Evolutionary conservation across 805 yeast genomes (phyloP), one percentile per base, ranked within the genome.

Genomic region (Cyberlindnera mississippiensis): DNA sequence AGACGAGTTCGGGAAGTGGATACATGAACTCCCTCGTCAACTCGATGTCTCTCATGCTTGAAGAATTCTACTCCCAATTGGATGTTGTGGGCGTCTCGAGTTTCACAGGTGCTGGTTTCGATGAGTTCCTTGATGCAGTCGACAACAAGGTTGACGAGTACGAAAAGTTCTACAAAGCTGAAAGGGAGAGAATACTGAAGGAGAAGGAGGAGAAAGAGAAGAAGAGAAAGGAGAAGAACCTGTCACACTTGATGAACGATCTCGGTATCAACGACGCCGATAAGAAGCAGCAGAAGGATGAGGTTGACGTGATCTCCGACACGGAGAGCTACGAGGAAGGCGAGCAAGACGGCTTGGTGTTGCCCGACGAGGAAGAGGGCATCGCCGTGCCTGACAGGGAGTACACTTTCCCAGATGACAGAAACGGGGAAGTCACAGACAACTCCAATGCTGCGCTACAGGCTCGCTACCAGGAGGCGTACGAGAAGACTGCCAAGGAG

Each of bases 81-180:
- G 98, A 93, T 60, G 86, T 90, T 47, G 96, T 85, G 33, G 82
- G 87, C n/a, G 96, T 89, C 12, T 87, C 96, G 33, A 80, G 97
- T 34, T 85, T 79, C 57, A 90, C 98, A 0, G 99, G 99, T 14
- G 83, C 73, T 3, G 99, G 99, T 0, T 86, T 93, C 59, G 96
- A 89, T 58, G 96, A 89, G 17, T 91, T 93, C 57, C 61, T 91
- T 56, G 70, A 67, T n/a, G 85, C 87, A 1, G 93, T 93, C 5
- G 95, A 87, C 55, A 73, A 76, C 45, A 93, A 93, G 64, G 89
- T 82, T 35, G 86, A 81, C 29, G 99, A 93, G 63, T 93, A 83
- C 62, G 79, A 88, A 45, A 78, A 80, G 45, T 90, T 72, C 55
- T 93, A 93, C 62, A 79, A 79, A 56, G 80, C 81, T 8, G 98